These are phyloP conservation scores for Emmonsia crescens DNA, from an alignment of 2,329 filamentous ascomycete species.

Conservation along the genomic window DNA sequence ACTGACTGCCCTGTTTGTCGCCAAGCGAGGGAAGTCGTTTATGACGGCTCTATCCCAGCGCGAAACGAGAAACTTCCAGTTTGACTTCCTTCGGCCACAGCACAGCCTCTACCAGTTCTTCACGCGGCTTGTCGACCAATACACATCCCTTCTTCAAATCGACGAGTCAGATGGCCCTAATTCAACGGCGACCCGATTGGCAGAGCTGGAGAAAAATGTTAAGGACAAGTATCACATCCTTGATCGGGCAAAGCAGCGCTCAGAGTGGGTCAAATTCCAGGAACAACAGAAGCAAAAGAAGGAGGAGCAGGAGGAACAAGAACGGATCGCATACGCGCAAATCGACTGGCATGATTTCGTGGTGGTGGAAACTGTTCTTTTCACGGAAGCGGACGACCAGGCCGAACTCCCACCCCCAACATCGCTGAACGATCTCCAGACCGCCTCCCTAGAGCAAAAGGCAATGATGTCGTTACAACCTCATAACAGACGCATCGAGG, in stretches of 20 bases:
- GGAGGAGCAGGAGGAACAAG: slow-evolving; percentile 75
- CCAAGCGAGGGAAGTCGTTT: slow-evolving; percentile 83
- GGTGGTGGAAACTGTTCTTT: slow-evolving; percentile 87
- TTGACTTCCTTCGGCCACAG: slow-evolving; percentile 89
- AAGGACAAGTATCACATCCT: slow-evolving; percentile 72
- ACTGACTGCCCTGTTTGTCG: slow-evolving; percentile 81
- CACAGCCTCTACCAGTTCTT: slow-evolving; percentile 97
- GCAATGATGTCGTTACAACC: slow-evolving; percentile 77
- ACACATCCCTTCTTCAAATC: slow-evolving; percentile 63
- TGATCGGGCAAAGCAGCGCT: slow-evolving; percentile 68
- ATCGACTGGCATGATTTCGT: slow-evolving; percentile 99
- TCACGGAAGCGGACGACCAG: slow-evolving; percentile 79
- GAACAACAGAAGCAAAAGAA: slow-evolving; percentile 79
- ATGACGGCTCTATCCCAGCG: slow-evolving; percentile 82
- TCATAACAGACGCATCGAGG: slow-evolving; percentile 71
- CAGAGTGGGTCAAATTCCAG: slow-evolving; percentile 77
- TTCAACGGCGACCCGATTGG: slow-evolving; percentile 60
- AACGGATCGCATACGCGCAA: slow-evolving; percentile 65
- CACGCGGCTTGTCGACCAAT: slow-evolving; percentile 83
- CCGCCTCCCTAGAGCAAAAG: slow-evolving; percentile 88
- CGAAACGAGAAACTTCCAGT: slow-evolving; percentile 84
- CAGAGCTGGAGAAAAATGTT: slow-evolving; percentile 62
- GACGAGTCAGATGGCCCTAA: slow-evolving; percentile 59
- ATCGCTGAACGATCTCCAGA: slow-evolving; percentile 81
- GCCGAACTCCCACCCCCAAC: slow-evolving; percentile 80